Evolutionary conservation across 2,329 filamentous ascomycete genomes (phyloP).

Genomic region (Colletotrichum sp.): DNA sequence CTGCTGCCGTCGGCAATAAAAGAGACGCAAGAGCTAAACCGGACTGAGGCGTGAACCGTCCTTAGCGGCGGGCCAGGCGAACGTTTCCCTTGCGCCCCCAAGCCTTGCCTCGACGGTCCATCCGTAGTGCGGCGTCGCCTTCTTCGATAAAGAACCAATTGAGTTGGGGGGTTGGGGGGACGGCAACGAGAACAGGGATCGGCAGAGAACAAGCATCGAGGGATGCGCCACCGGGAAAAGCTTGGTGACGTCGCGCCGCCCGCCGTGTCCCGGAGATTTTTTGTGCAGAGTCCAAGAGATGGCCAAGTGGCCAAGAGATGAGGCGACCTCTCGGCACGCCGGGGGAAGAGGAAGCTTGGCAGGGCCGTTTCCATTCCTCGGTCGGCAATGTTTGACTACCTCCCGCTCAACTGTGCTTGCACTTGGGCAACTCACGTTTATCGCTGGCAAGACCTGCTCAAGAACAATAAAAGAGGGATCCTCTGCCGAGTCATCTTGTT

Average conservation of each 20-base stretch:
- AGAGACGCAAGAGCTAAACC: neutral
- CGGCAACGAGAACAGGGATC: neutral
- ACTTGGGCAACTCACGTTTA: neutral
- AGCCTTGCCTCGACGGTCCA: neutral
- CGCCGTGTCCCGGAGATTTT: neutral
- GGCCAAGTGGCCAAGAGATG: slow-evolving; percentile 14
- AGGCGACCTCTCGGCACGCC: slow-evolving; percentile 6
- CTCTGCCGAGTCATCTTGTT: neutral
- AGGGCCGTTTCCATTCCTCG: neutral
- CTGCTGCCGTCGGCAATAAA: neutral
- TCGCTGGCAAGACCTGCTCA: neutral
- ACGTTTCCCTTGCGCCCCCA: neutral
- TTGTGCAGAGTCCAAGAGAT: slow-evolving; percentile 1
- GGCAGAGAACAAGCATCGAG: slow-evolving; percentile 7
- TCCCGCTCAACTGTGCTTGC: neutral
- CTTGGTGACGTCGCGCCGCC: slow-evolving; percentile 14
- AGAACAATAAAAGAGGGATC: no score
- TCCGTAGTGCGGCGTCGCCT: neutral
- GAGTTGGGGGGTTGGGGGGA: neutral
- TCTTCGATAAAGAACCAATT: neutral
- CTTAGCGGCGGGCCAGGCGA: neutral
- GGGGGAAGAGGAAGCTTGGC: slow-evolving; percentile 1
- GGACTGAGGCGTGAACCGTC: neutral
- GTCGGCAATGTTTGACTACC: neutral
- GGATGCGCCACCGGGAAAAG: slow-evolving; percentile 13